Conservation (phyloP, 2,329 filamentous ascomycete species). For the Hawksworthiomyces lignivorus region DNA sequence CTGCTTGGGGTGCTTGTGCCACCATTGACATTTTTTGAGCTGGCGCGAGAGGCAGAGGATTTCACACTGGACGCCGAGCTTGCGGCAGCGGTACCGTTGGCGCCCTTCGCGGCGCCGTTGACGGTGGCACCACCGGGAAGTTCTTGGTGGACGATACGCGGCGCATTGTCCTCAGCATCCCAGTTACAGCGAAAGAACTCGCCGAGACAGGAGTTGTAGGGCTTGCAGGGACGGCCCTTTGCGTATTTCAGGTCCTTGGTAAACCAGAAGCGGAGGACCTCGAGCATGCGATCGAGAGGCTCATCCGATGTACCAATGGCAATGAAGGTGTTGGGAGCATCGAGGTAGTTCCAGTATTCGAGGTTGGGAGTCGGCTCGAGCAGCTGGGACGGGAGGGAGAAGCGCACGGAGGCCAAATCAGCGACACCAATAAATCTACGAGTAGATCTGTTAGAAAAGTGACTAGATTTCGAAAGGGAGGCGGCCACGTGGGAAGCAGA, state of each 20-base stretch:
- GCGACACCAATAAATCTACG: slow-evolving; percentile 87
- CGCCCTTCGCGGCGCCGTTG: slow-evolving; percentile 15
- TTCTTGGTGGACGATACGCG: slow-evolving; percentile 49
- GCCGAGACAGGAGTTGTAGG: slow-evolving; percentile 93
- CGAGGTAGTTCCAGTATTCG: slow-evolving; percentile 98
- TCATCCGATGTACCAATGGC: slow-evolving; percentile 84
- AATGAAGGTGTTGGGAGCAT: slow-evolving; percentile 83
- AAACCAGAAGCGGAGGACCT: slow-evolving; percentile 94
- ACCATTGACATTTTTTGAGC: slow-evolving; percentile 13
- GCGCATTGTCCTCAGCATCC: slow-evolving; percentile 77
- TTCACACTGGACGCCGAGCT: slow-evolving; percentile 43
- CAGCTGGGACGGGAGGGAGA: slow-evolving; percentile 90
- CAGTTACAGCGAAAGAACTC: slow-evolving; percentile 99
- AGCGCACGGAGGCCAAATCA: slow-evolving; percentile 91
- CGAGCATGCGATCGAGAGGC: slow-evolving; percentile 85
- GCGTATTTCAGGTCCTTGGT: slow-evolving; percentile 99
- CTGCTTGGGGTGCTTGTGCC: slow-evolving; percentile 28
- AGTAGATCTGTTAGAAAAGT: background rate
- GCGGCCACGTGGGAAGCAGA: slow-evolving; percentile 7
- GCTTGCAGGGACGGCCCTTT: slow-evolving; percentile 97
- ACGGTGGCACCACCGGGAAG: slow-evolving; percentile 18
- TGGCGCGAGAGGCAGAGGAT: slow-evolving; percentile 21
- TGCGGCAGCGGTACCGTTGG: slow-evolving; percentile 21
- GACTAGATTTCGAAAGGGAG: slow-evolving; percentile 1
- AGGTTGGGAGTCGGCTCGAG: slow-evolving; percentile 94